phyloP scores from a whole-genome alignment of 2,329 filamentous ascomycete species.

The Aspergillus sp. region DNA sequence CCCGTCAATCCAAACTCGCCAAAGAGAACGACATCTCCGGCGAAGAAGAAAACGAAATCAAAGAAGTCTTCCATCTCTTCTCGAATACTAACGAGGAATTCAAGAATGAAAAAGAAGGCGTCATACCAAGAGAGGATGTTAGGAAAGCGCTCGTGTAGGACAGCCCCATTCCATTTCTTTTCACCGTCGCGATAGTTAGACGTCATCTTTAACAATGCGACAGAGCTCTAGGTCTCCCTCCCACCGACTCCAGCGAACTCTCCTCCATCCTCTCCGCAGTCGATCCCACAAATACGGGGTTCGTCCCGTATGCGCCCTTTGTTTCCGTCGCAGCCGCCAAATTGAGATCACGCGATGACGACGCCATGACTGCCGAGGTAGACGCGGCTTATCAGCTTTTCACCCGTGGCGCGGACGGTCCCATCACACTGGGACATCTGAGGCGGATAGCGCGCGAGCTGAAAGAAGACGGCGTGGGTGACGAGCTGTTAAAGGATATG shows the following conservation, averaged over 20 bases:
- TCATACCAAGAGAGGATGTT: conserved; percentile 64
- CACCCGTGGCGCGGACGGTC: conserved; percentile 49
- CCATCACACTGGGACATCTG: conserved; percentile 78
- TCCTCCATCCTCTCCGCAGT: conserved; percentile 72
- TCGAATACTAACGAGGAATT: conserved; percentile 53
- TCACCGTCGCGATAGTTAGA: neutral
- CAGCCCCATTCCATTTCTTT: conserved; percentile 1
- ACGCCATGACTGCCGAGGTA: conserved; percentile 63
- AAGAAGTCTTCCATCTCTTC: conserved; percentile 84
- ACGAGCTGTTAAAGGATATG: conserved; percentile 87
- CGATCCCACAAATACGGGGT: conserved; percentile 76
- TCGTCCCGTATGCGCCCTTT: conserved; percentile 74
- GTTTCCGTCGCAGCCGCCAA: conserved; percentile 85
- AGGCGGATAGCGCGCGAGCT: conserved; percentile 73
- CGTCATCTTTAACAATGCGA: conserved; percentile 1
- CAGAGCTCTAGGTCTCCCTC: conserved; percentile 77
- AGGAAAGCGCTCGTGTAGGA: conserved; percentile 68
- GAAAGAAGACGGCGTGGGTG: conserved; percentile 71
- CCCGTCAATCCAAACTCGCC: conserved; percentile 77
- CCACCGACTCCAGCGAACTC: conserved; percentile 61
- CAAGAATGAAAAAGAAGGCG: conserved; percentile 67
- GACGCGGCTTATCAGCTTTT: conserved; percentile 81
- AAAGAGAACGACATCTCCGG: conserved; percentile 84
- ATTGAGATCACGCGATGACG: conserved; percentile 56
- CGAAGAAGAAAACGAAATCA: conserved; percentile 83